phyloP scores from a whole-genome alignment of 2,329 filamentous ascomycete genomes.

The Fusarium buharicum region DNA sequence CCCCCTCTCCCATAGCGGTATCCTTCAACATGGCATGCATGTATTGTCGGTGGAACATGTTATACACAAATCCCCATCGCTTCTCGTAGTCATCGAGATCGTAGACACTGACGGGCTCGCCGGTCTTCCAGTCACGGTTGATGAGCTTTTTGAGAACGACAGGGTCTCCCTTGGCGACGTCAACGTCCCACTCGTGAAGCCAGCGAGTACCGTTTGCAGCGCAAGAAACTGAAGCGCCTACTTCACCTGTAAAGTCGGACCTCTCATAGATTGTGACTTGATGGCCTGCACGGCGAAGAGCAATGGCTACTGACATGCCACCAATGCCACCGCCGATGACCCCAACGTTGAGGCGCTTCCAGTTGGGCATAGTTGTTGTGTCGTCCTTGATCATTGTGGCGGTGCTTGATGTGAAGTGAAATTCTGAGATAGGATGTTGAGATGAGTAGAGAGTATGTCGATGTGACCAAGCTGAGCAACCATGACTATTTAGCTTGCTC shows the following conservation, averaged over 20 bases:
- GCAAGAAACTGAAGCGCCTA: constrained; percentile 73
- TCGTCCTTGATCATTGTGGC: constrained; percentile 32
- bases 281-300: constrained; percentile 60
- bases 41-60: constrained; percentile 76
- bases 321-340: constrained; percentile 62
- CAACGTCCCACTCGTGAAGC: constrained; percentile 75
- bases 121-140: constrained; percentile 76
- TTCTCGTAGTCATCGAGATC: constrained; percentile 72
- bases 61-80: constrained; percentile 72
- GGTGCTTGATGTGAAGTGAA: not conserved
- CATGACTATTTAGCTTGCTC: constrained; percentile 37
- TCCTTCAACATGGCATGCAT: constrained; percentile 76
- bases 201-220: constrained; percentile 76
- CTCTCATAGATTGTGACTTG: constrained; percentile 71
- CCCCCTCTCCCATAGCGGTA: constrained; percentile 63
- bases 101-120: constrained; percentile 72
- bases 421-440: not conserved
- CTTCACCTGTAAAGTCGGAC: constrained; percentile 73
- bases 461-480: constrained; percentile 4
- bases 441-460: not conserved
- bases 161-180: constrained; percentile 71
- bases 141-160: constrained; percentile 74
- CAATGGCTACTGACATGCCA: constrained; percentile 58
- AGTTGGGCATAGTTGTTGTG: constrained; percentile 45
- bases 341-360: constrained; percentile 58